A percentile compares a stretch with the other conserved stretches of the same genome.
Evolutionary conservation across 176 grass and related monocot species (phyloP).

Genomic region (Avena atlantica): DNA sequence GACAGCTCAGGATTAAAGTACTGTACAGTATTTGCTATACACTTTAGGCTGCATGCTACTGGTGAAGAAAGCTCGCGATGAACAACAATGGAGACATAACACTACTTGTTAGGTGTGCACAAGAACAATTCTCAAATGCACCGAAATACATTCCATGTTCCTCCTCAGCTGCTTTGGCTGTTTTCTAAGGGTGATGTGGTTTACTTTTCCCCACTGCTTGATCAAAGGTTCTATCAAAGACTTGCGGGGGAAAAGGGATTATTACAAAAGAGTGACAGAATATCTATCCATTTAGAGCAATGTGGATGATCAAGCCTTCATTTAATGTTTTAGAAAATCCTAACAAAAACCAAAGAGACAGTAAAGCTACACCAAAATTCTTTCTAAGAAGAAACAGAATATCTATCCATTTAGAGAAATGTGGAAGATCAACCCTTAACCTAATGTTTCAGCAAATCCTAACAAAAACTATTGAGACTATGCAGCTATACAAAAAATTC

Average conservation of each 20-base stretch:
- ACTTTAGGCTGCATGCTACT: background rate
- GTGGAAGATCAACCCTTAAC: background rate
- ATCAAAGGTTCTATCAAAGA: background rate
- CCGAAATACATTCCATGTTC: background rate
- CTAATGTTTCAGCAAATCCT: conserved; percentile 20
- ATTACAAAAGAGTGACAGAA: background rate
- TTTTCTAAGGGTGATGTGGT: background rate
- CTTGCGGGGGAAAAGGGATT: background rate
- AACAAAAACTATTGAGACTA: background rate
- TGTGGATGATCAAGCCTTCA: background rate
- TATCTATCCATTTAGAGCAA: conserved; percentile 1
- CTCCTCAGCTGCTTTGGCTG: background rate
- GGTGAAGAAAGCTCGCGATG: background rate
- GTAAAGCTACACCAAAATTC: background rate
- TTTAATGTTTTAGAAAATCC: background rate
- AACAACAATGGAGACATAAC: background rate
- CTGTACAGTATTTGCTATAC: background rate
- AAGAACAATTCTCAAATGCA: background rate
- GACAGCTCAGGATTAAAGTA: background rate
- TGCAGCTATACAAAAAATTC: background rate
- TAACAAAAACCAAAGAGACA: background rate
- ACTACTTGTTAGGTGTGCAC: background rate
- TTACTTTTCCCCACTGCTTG: background rate
- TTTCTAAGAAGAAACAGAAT: background rate
- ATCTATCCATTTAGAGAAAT: background rate